Base-by-base conservation (phyloP, 148 eudicot genomes). In the Simmondsia chinensis region DNA sequence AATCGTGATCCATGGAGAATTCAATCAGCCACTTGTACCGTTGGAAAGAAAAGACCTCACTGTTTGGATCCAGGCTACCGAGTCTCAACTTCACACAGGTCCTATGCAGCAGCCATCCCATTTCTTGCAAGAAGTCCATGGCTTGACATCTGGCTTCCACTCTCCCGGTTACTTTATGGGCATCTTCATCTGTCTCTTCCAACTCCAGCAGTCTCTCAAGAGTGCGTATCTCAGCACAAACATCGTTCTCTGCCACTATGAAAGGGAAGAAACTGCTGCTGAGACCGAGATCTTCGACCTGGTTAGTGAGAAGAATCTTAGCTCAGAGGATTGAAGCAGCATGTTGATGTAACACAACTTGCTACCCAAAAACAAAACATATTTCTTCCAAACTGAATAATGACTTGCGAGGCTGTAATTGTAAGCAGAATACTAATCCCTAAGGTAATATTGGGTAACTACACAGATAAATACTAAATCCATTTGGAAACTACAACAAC, bases 51-150 rank as follows among this genome's bases (percentile, higher is more conserved):
- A 83, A 80, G 4, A 55, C 50, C 41, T 66, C 61, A 28, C 40
- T 18, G 43, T 70, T 65, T 15, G 71, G 73, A 59, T 63, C 64
- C 19, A 44, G 44, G 46, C 35, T 56, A 14, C 59, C 80, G 53
- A 75, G 63, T 58, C 85, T 75, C 37, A 56, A 41, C 54, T 64
- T 74, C 60, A 67, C 49, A 24, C 60, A 69, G 23, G 48, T 69
- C 58, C 82, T 70, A 35, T 83, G 96, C 45, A 87, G 94, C 43
- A 87, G 77, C 96, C 96, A 87, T 8, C 96, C 96, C 72, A 87
- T 72, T 63, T 87, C 96, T 43, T 87, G 71, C 23, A 87, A 35
- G 44, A 87, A 87, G 12, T 83, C 72, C 73, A 80, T 54, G 23
- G 88, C 96, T 54, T 61, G 65, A 38, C 53, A 45, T 52, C 77